Evolutionary conservation across 2,329 filamentous ascomycete species (phyloP), one percentile per base, ranked within the genome.

Genomic region (Botrytis elliptica): DNA sequence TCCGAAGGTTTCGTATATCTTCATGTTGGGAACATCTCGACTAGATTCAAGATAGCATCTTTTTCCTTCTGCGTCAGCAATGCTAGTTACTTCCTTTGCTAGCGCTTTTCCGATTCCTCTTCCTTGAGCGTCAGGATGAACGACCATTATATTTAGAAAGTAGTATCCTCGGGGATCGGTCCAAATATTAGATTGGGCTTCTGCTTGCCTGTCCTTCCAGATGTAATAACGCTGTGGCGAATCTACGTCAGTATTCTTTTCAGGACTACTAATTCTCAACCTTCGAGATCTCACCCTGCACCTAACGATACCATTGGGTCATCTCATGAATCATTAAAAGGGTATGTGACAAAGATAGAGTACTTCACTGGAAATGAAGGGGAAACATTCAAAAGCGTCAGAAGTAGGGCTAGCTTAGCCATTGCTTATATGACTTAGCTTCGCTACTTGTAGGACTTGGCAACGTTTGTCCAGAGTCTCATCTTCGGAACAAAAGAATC

Each of bases 121-220:
- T 0, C 90, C 90, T 79, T 93, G 91, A 46, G 86, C 86, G 67
- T 89, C 86, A 0, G 91, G 90, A 25, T 88, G 81, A 1, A 93
- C 91, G 0, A 91, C 90, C 78, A 93, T 88, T 75, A 93, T 92
- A 78, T 93, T 94, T 76, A 92, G 90, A 77, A 93, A 93, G 79
- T 93, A 93, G 79, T 93, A 93, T 0, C 92, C 92, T 8, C 86
- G 84, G 0, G 86, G 85, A 73, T 92, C 89, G 0, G 84, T 88
- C 91, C 91, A 93, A 5, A 93, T 82, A 40, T 87, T 82, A 0
- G 83, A 83, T 72, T 93, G 91, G 0, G 88, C 89, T 57, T 87
- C 83, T 0, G 86, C 85, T 80, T 94, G 91, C 9, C 87, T 85
- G 7, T 85, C 84, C 79, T 93, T 93, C 91, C 91, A 93, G 77